Conservation (phyloP, 2,329 filamentous ascomycete genomes). For the Myrmaecium sp. region DNA sequence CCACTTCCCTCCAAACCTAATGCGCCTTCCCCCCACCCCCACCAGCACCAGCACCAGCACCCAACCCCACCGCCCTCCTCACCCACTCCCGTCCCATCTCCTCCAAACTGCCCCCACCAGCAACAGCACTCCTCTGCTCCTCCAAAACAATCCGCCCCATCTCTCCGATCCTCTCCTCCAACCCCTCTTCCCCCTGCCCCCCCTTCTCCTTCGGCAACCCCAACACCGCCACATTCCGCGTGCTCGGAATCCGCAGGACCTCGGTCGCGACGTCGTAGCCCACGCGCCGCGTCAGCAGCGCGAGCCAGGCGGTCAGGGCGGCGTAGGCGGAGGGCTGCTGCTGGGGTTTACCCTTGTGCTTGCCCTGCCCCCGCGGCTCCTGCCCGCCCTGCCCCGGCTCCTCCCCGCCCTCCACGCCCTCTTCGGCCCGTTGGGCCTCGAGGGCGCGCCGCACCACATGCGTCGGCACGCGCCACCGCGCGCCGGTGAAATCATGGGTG, state of each 20-base stretch:
- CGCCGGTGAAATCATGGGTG: constrained; percentile 69
- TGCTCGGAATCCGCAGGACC: constrained; percentile 80
- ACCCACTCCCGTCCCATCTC: constrained; percentile 33
- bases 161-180: constrained; percentile 40
- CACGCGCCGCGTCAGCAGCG: constrained; percentile 50
- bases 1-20: too few relatives aligned
- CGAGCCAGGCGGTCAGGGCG: constrained; percentile 64
- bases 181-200: constrained; percentile 31
- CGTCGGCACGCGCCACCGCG: constrained; percentile 47
- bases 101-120: constrained; percentile 23
- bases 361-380: background rate
- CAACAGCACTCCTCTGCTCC: constrained; percentile 18
- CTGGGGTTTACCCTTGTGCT: background rate
- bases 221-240: constrained; percentile 67
- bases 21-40: too few relatives aligned
- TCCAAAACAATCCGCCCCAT: constrained; percentile 44
- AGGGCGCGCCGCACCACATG: constrained; percentile 4
- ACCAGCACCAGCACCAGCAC: too few relatives aligned
- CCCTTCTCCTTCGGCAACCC: constrained; percentile 38
- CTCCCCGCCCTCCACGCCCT: background rate
- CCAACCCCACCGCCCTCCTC: constrained; percentile 30
- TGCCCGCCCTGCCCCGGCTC: background rate
- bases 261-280: constrained; percentile 68
- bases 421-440: constrained; percentile 1
- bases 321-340: constrained; percentile 55